Evolutionary conservation across 768 basidiomycete genomes (phyloP).

Genomic region (Lactarius psammicola): DNA sequence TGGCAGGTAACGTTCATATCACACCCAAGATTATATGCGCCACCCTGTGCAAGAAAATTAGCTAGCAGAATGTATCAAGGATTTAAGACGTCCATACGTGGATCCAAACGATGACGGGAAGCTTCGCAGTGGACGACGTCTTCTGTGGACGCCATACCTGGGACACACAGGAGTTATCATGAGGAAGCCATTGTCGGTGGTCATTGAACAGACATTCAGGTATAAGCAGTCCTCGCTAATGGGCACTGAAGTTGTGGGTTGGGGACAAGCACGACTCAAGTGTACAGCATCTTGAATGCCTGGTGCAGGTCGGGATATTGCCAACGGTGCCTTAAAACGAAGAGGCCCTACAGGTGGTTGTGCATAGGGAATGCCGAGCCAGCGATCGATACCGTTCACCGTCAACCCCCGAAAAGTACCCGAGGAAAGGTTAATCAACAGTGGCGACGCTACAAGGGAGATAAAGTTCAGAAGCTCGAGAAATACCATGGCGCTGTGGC

Average conservation of each 20-base stretch:
- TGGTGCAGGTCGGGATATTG: constrained; percentile 37
- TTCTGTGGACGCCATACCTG: constrained; percentile 37
- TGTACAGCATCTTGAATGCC: constrained; percentile 43
- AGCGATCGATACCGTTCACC: constrained; percentile 50
- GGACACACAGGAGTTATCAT: background rate
- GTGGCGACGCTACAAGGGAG: constrained; percentile 3
- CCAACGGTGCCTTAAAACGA: constrained; percentile 55
- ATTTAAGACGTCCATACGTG: constrained; percentile 31
- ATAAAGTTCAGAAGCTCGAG: background rate
- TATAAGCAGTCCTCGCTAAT: constrained; percentile 55
- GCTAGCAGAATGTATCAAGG: background rate
- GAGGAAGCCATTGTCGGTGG: background rate
- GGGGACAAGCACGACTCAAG: constrained; percentile 59
- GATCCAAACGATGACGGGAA: constrained; percentile 40
- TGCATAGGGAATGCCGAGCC: constrained; percentile 63
- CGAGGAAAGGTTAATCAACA: constrained; percentile 42
- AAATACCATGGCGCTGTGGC: background rate
- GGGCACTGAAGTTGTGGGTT: constrained; percentile 43
- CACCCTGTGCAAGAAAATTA: constrained; percentile 40
- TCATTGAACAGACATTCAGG: constrained; percentile 43
- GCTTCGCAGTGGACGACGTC: constrained; percentile 29
- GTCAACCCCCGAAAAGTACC: constrained; percentile 50
- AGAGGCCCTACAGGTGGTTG: constrained; percentile 53
- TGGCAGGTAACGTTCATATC: constrained; percentile 36
- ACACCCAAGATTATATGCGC: constrained; percentile 47